These are phyloP conservation scores for Fusarium sp. DNA, from an alignment of 2,329 filamentous ascomycete species.

Conservation along the genomic window DNA sequence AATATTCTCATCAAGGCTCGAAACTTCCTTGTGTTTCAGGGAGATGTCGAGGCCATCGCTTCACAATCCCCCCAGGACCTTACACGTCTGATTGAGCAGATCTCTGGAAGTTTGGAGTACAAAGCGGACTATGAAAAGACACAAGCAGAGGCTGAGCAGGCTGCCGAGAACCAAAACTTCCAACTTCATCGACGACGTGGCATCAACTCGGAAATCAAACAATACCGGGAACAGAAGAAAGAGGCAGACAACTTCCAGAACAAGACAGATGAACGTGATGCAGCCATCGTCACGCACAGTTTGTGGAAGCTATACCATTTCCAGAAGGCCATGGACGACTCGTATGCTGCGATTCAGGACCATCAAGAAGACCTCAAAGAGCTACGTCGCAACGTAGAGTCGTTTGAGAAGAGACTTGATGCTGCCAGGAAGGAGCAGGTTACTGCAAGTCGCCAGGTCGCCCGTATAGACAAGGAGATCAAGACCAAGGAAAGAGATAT, in stretches of 20 bases:
- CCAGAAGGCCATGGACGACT: constrained; percentile 93
- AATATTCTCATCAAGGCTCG: constrained; percentile 98
- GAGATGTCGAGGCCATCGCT: constrained; percentile 96
- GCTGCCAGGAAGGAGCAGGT: constrained; percentile 87
- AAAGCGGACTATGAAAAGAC: constrained; percentile 93
- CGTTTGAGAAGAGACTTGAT: constrained; percentile 85
- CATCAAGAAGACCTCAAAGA: constrained; percentile 97
- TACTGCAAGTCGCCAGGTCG: constrained; percentile 80
- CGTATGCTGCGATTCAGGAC: constrained; percentile 89
- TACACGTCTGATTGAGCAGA: constrained; percentile 95
- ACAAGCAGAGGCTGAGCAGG: constrained; percentile 88
- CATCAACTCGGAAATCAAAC: constrained; percentile 98
- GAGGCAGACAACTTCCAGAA: constrained; percentile 94
- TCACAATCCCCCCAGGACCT: constrained; percentile 95
- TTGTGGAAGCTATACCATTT: constrained; percentile 98
- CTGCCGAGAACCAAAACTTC: constrained; percentile 88
- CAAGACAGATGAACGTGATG: constrained; percentile 91
- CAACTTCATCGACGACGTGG: constrained; percentile 91
- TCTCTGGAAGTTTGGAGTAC: constrained; percentile 94
- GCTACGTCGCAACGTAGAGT: constrained; percentile 87
- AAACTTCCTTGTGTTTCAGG: constrained; percentile 98
- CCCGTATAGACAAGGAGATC: constrained; percentile 87
- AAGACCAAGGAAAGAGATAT: constrained; percentile 88
- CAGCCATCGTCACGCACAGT: constrained; percentile 92
- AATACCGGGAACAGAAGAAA: constrained; percentile 96